phyloP scores from a whole-genome alignment of 371 early-diverging fungal species.

The Sanchytrium tribonematis region DNA sequence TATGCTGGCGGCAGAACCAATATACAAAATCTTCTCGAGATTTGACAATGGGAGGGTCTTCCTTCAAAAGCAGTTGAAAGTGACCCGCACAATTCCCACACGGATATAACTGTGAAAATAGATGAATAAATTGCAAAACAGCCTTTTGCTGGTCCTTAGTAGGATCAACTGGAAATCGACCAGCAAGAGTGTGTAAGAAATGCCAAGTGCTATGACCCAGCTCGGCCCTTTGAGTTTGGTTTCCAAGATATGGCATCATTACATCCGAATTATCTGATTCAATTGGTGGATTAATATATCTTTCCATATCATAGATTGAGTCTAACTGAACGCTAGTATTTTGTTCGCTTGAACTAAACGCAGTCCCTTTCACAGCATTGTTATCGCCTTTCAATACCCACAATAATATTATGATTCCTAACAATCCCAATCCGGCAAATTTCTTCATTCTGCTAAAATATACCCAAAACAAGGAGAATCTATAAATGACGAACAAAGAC shows the following conservation, averaged over 20 bases:
- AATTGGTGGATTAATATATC: neutral
- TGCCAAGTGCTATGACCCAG: slow-evolving; percentile 42
- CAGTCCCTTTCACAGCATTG: no score
- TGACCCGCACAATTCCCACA: slow-evolving; percentile 18
- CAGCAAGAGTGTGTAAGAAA: slow-evolving; percentile 13
- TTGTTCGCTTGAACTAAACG: no score
- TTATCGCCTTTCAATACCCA: neutral
- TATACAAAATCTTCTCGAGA: slow-evolving; percentile 33
- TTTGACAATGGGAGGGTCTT: slow-evolving; percentile 55
- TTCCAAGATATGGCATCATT: neutral
- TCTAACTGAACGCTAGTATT: neutral
- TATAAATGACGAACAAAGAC: neutral
- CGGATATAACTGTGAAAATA: slow-evolving; percentile 12
- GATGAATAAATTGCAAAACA: slow-evolving; percentile 9
- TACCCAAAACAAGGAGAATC: neutral
- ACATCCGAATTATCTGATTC: neutral
- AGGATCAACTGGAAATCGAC: slow-evolving; percentile 11
- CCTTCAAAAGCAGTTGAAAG: slow-evolving; percentile 26
- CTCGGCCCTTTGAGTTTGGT: slow-evolving; percentile 27
- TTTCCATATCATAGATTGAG: neutral
- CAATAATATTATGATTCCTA: neutral
- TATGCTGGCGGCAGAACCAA: slow-evolving; percentile 90
- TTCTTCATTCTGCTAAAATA: neutral
- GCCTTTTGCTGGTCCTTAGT: slow-evolving; percentile 9
- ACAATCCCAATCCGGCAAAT: neutral